Evolutionary conservation across 768 basidiomycete species (phyloP).

Genomic region (Lepiota brunneoincarnata): DNA sequence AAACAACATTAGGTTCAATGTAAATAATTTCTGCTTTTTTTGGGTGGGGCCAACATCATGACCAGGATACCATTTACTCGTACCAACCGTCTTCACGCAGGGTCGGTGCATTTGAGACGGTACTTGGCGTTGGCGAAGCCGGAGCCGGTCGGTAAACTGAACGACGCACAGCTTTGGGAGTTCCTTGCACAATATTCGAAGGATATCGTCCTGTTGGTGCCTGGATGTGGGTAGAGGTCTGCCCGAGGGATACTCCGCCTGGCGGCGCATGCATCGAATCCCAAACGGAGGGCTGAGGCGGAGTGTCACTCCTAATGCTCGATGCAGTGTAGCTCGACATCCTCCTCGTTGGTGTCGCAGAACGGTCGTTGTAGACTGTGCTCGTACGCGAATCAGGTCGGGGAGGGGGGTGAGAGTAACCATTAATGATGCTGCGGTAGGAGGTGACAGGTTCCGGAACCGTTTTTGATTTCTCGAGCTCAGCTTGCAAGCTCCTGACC

Average conservation of each 20-base stretch:
- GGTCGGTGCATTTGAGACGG: slow-evolving; percentile 69
- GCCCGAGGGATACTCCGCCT: slow-evolving; percentile 25
- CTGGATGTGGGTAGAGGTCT: slow-evolving; percentile 23
- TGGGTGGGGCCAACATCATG: slow-evolving; percentile 12
- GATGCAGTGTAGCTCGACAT: slow-evolving; percentile 24
- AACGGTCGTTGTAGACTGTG: slow-evolving; percentile 52
- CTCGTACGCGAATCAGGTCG: slow-evolving; percentile 79
- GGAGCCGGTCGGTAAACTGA: slow-evolving; percentile 30
- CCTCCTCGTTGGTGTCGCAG: slow-evolving; percentile 45
- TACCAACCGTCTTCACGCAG: slow-evolving; percentile 80
- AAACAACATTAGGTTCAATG: background rate
- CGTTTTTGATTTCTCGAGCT: slow-evolving; percentile 49
- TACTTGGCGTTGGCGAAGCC: slow-evolving; percentile 76
- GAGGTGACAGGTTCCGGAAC: slow-evolving; percentile 26
- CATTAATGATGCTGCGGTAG: slow-evolving; percentile 36
- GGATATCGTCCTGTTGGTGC: slow-evolving; percentile 34
- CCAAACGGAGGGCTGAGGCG: slow-evolving; percentile 61
- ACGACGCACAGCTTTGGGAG: slow-evolving; percentile 31
- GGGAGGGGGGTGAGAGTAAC: slow-evolving; percentile 41
- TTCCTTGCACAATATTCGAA: slow-evolving; percentile 29
- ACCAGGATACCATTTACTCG: slow-evolving; percentile 35
- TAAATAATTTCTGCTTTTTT: slow-evolving; percentile 12
- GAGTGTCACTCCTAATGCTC: slow-evolving; percentile 28
- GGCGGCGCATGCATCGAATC: slow-evolving; percentile 63
- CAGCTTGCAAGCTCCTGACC: slow-evolving; percentile 52